A percentile compares a stretch with the other conserved stretches of the same genome.
Conservation (phyloP, 2,329 filamentous ascomycete species). For the Penicillium sclerotigenum region DNA sequence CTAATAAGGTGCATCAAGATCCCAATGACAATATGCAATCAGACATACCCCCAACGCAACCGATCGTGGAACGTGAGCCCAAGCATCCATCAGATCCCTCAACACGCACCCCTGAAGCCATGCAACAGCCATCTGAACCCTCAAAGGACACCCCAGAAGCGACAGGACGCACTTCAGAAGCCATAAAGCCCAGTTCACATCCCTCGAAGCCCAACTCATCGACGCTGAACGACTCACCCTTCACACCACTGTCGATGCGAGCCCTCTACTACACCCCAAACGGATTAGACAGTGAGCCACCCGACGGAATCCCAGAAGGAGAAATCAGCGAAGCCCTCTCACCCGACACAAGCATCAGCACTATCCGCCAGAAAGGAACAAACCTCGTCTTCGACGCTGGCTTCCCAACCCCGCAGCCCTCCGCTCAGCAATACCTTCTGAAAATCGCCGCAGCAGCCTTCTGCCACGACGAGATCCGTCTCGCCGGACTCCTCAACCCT, state of each 20-base stretch:
- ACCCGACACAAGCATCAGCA: constrained; percentile 6
- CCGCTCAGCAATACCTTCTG: constrained; percentile 40
- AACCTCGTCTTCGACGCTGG: constrained; percentile 33
- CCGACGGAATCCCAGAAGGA: constrained; percentile 8
- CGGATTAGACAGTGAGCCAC: background rate
- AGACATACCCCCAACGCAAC: constrained; percentile 5
- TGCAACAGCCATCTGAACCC: background rate
- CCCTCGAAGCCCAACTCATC: constrained; percentile 25
- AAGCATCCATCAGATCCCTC: background rate
- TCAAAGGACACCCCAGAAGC: background rate
- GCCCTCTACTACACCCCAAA: constrained; percentile 36
- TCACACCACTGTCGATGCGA: constrained; percentile 38
- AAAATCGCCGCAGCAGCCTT: constrained; percentile 41
- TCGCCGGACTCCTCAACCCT: constrained; percentile 26
- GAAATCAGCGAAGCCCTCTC: constrained; percentile 10
- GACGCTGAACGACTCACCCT: constrained; percentile 37
- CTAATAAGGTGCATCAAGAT: background rate
- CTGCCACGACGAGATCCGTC: constrained; percentile 38
- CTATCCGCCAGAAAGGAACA: constrained; percentile 23
- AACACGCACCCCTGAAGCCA: background rate
- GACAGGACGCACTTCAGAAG: background rate
- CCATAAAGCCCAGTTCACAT: background rate
- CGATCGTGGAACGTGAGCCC: background rate
- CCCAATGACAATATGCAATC: constrained; percentile 1
- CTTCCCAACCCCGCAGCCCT: constrained; percentile 38